Conservation (phyloP, 2,329 filamentous ascomycete species). For the Hysterium pulicare region DNA sequence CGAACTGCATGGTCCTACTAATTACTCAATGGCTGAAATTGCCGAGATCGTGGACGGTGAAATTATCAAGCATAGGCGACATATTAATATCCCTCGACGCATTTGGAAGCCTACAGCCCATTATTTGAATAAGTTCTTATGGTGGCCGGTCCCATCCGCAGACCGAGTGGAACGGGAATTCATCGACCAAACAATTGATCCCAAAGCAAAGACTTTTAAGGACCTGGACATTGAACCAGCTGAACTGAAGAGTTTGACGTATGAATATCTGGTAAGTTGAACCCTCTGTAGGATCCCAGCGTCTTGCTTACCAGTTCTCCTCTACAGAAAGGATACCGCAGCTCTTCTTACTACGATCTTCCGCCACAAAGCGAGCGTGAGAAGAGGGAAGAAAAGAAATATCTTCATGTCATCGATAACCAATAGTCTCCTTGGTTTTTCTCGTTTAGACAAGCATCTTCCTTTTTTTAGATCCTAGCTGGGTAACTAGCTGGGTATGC, state of each 20-base stretch:
- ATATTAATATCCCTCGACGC: conserved; percentile 84
- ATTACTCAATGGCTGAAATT: conserved; percentile 88
- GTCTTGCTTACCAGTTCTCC: conserved; percentile 34
- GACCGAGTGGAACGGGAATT: conserved; percentile 92
- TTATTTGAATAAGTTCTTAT: conserved; percentile 75
- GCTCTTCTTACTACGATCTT: conserved; percentile 83
- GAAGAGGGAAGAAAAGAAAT: conserved; percentile 93
- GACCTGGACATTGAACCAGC: conserved; percentile 87
- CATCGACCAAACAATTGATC: conserved; percentile 88
- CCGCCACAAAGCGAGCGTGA: conserved; percentile 93
- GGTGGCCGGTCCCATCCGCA: conserved; percentile 81
- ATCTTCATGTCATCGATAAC: conserved; percentile 70
- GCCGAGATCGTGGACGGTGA: conserved; percentile 84
- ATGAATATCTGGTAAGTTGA: conserved; percentile 80
- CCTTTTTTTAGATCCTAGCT: neutral
- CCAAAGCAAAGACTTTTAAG: conserved; percentile 88
- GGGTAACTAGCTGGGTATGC: neutral
- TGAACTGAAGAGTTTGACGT: conserved; percentile 82
- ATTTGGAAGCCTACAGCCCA: conserved; percentile 72
- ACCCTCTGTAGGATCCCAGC: neutral
- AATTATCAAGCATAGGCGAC: conserved; percentile 83
- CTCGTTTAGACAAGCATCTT: neutral
- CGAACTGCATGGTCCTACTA: conserved; percentile 89
- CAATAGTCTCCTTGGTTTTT: conserved; percentile 23
- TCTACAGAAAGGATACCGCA: conserved; percentile 80